Conservation (phyloP, 179 eudicot species). For the Heliamphora pulchella region DNA sequence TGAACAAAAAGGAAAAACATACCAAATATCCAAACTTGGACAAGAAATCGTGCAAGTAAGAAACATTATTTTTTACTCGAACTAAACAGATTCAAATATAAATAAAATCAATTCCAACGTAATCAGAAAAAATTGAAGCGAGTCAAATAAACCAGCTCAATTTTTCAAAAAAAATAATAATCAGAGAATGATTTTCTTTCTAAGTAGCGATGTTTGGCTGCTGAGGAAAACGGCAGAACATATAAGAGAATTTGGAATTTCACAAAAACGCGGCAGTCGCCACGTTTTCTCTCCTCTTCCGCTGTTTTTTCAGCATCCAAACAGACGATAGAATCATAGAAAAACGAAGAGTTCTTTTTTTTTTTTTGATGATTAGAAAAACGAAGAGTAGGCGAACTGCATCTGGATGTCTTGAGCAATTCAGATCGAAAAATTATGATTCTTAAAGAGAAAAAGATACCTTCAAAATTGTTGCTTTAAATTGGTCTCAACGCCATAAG, state of each 20-base stretch:
- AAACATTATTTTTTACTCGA: background rate
- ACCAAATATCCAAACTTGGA: too few relatives aligned
- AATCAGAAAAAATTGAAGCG: background rate
- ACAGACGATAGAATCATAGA: background rate
- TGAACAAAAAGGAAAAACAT: background rate
- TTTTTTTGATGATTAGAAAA: background rate
- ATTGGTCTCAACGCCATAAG: background rate
- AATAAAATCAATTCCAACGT: background rate
- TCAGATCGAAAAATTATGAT: background rate
- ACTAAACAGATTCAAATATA: background rate
- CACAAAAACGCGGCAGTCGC: background rate
- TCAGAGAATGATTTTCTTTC: background rate
- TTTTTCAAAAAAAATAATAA: background rate
- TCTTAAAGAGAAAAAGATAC: background rate
- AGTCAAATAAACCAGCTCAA: background rate
- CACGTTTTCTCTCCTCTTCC: background rate
- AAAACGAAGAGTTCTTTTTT: too few relatives aligned
- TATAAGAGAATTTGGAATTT: background rate
- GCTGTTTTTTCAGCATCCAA: conserved; percentile 10
- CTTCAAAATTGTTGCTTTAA: background rate
- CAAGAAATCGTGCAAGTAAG: background rate
- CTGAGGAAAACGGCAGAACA: background rate
- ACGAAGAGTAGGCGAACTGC: background rate
- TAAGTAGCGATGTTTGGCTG: background rate
- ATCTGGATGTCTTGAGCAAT: background rate